A percentile compares a stretch with the other conserved stretches of the same genome.
These are phyloP conservation scores for Thraustochytrium sp. DNA, from an alignment of 352 stramenopile genomes.

Conservation along the genomic window DNA sequence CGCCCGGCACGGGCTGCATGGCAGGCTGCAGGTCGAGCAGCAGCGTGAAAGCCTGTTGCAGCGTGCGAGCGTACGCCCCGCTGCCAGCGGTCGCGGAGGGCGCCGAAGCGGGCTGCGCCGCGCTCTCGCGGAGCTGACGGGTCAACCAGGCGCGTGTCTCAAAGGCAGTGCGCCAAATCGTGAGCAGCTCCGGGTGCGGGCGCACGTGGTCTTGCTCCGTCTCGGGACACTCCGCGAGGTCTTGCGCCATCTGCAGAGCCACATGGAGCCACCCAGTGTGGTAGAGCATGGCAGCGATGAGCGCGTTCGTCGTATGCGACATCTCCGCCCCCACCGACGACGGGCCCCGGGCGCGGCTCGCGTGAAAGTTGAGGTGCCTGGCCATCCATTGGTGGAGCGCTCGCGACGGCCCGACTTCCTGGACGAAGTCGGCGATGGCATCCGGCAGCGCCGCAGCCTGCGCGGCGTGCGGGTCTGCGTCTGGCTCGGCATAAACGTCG, in stretches of 20 bases:
- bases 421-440: background rate
- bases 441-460: background rate
- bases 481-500: too few relatives aligned
- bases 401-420: background rate
- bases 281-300: slow-evolving; percentile 21
- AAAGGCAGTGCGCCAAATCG: background rate
- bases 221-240: background rate
- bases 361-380: background rate
- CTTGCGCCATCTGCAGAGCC: background rate
- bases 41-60: background rate
- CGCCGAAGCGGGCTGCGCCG: too few relatives aligned
- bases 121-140: background rate
- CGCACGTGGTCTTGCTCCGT: background rate
- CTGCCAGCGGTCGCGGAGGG: too few relatives aligned
- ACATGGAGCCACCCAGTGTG: slow-evolving; percentile 19
- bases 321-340: background rate
- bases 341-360: background rate
- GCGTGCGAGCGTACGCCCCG: background rate
- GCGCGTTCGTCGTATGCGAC: background rate
- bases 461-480: background rate
- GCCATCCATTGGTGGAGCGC: background rate
- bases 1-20: background rate
- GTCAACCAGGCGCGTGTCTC: background rate
- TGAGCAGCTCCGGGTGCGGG: background rate
- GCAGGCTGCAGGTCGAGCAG: slow-evolving; percentile 8